A percentile compares a stretch with the other conserved stretches of the same genome.
These are phyloP conservation scores for Vitis hybrid DNA, from an alignment of 177 flowering plant species.

Conservation along the genomic window DNA sequence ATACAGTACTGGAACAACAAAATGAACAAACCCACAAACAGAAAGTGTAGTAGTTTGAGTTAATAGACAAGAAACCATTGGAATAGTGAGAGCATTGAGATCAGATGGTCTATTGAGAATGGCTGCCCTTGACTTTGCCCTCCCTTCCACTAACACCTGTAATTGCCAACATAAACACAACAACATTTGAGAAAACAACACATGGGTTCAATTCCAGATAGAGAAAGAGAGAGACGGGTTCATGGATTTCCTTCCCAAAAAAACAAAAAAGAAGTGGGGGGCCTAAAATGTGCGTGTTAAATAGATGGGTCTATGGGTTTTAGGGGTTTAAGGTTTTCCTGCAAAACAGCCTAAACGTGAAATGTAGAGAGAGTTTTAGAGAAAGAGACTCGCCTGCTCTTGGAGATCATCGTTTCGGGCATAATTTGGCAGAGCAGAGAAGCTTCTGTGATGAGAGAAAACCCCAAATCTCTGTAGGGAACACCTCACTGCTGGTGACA, in stretches of 20 bases:
- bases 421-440: slow-evolving; percentile 51
- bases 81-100: slow-evolving; percentile 70
- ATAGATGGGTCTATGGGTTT: too few relatives aligned
- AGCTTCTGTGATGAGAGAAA: slow-evolving; percentile 29
- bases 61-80: slow-evolving; percentile 48
- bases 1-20: background rate
- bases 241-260: background rate
- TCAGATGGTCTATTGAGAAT: slow-evolving; percentile 72
- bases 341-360: too few relatives aligned
- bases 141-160: slow-evolving; percentile 85
- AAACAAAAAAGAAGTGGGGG: background rate
- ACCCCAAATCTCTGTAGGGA: slow-evolving; percentile 28
- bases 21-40: background rate
- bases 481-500: slow-evolving; percentile 12
- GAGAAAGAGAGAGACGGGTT: background rate
- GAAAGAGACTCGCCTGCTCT: slow-evolving; percentile 39
- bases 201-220: background rate
- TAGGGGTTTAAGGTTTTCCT: background rate
- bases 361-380: background rate
- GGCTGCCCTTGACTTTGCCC: slow-evolving; percentile 66
- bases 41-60: background rate
- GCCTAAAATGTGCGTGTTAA: background rate
- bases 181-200: too few relatives aligned
- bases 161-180: slow-evolving; percentile 7
- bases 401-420: slow-evolving; percentile 33